Conservation (phyloP, 305 asterid genomes). For the Fraxinus paxiana region DNA sequence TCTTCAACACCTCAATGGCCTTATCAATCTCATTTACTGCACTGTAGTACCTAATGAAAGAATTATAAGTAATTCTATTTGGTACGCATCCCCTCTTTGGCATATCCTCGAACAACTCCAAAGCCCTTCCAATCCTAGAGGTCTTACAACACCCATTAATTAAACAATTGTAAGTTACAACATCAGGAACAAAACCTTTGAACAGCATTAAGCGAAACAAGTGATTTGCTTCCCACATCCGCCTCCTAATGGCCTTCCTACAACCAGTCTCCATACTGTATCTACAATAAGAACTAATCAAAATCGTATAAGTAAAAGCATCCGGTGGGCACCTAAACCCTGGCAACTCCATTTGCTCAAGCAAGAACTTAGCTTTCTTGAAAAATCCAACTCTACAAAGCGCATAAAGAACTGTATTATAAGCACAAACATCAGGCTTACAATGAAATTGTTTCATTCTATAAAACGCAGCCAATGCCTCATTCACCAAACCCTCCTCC, state of each 20-base stretch:
- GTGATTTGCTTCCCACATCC: conserved; percentile 88
- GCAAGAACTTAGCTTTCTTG: conserved; percentile 63
- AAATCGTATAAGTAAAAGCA: conserved; percentile 63
- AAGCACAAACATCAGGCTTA: conserved; percentile 68
- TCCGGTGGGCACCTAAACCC: conserved; percentile 75
- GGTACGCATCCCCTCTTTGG: conserved; percentile 55
- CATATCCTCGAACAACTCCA: conserved; percentile 83
- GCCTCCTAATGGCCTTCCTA: conserved; percentile 70
- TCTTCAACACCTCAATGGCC: conserved; percentile 70
- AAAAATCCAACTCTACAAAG: conserved; percentile 76
- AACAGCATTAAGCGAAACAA: conserved; percentile 71
- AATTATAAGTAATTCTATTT: conserved; percentile 65
- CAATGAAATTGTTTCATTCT: conserved; percentile 80
- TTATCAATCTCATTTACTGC: conserved; percentile 68
- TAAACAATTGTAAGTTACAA: conserved; percentile 77
- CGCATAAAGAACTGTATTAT: conserved; percentile 57
- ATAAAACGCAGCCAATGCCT: conserved; percentile 66
- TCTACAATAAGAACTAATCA: conserved; percentile 73
- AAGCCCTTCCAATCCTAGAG: conserved; percentile 66
- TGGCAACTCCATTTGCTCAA: conserved; percentile 78
- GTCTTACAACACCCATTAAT: conserved; percentile 90
- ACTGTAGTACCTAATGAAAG: conserved; percentile 73
- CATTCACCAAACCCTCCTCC: conserved; percentile 70
- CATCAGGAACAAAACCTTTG: conserved; percentile 74
- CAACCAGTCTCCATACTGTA: conserved; percentile 64